Evolutionary conservation across 2,329 filamentous ascomycete genomes (phyloP).

Genomic region (Epichloe bromicola): DNA sequence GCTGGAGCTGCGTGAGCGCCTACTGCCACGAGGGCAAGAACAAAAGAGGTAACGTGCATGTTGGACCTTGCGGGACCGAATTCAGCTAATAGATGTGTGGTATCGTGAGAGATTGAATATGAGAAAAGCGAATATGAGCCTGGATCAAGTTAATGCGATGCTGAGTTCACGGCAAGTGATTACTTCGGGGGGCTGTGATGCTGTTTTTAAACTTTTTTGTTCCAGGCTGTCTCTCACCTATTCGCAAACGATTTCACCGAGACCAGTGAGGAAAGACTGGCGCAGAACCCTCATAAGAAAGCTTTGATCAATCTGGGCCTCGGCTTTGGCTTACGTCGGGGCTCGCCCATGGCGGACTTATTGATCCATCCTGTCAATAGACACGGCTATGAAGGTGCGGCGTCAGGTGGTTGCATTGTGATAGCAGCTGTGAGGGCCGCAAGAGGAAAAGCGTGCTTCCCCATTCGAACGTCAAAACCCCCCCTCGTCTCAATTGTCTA

Average conservation of each 20-base stretch:
- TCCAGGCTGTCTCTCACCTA: neutral
- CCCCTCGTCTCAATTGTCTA: too few relatives aligned
- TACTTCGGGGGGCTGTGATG: neutral
- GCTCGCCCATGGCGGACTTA: neutral
- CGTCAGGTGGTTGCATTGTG: neutral
- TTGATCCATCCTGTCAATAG: conserved; percentile 1
- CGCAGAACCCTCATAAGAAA: neutral
- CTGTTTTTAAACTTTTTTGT: neutral
- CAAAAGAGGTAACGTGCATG: conserved; percentile 15
- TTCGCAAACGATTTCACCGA: neutral
- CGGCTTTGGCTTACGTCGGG: neutral
- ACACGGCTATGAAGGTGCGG: neutral
- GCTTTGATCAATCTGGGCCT: neutral
- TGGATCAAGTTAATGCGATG: neutral
- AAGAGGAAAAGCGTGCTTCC: neutral
- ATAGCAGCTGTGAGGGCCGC: neutral
- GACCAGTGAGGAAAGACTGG: neutral
- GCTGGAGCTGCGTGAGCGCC: conserved; percentile 18
- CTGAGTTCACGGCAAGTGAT: neutral
- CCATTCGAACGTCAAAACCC: neutral
- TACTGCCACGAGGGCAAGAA: conserved; percentile 26
- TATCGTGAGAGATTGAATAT: neutral
- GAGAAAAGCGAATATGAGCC: neutral
- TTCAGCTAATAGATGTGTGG: neutral
- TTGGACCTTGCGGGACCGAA: neutral